Percentiles rank a stretch among this genome's conserved stretches.
These are phyloP conservation scores for Gyromitra esculenta DNA, from an alignment of 2,329 filamentous ascomycete species.

Conservation along the genomic window DNA sequence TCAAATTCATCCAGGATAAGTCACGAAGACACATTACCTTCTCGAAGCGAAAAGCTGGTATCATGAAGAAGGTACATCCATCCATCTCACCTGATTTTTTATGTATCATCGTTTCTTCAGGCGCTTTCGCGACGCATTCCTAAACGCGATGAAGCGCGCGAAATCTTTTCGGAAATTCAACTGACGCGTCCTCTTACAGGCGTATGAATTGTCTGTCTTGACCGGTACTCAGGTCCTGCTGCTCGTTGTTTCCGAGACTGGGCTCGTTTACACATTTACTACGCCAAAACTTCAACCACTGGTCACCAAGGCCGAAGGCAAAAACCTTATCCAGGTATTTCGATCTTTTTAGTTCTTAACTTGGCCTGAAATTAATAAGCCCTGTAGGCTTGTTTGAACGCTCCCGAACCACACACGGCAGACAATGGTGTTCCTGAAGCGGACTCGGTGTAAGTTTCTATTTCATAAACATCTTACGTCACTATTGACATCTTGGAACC, in stretches of 20 bases:
- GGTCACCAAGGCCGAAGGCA: slow-evolving; percentile 97
- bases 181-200: slow-evolving; percentile 66
- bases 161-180: slow-evolving; percentile 52
- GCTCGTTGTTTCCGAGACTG: slow-evolving; percentile 95
- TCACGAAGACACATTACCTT: slow-evolving; percentile 99
- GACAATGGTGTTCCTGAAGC: slow-evolving; percentile 82
- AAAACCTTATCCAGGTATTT: slow-evolving; percentile 95
- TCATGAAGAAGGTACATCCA: slow-evolving; percentile 94
- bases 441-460: slow-evolving; percentile 62
- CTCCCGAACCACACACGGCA: slow-evolving; percentile 82
- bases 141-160: slow-evolving; percentile 36
- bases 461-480: not conserved
- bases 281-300: slow-evolving; percentile 98
- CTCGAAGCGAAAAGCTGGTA: slow-evolving; percentile 98
- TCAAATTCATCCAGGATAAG: slow-evolving; percentile 99
- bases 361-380: slow-evolving; percentile 59
- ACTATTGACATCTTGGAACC: not conserved
- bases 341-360: slow-evolving; percentile 49
- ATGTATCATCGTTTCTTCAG: not conserved
- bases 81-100: slow-evolving; percentile 40
- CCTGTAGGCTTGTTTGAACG: slow-evolving; percentile 90
- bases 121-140: slow-evolving; percentile 18
- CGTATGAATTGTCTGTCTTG: slow-evolving; percentile 95
- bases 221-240: slow-evolving; percentile 97
- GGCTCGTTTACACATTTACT: slow-evolving; percentile 97